A percentile compares a stretch with the other conserved stretches of the same genome.
phyloP scores from a whole-genome alignment of 257 asterid genomes.

The Solanum arcanum region DNA sequence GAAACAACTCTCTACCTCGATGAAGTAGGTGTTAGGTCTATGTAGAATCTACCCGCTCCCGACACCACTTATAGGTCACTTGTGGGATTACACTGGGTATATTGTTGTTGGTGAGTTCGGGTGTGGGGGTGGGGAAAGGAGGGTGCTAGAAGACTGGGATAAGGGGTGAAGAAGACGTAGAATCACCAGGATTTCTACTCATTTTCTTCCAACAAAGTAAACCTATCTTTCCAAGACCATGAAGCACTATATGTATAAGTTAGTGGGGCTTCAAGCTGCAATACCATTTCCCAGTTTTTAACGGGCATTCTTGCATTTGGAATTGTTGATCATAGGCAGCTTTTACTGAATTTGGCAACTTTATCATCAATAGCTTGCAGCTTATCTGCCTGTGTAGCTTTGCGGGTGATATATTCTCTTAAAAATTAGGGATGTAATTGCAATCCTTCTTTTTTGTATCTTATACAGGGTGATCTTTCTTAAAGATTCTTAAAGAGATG shows the following conservation, averaged over 20 bases:
- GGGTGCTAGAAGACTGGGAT: background rate
- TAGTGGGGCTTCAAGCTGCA: background rate
- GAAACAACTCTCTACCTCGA: background rate
- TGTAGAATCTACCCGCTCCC: background rate
- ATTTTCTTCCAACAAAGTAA: background rate
- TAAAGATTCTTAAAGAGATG: constrained; percentile 16
- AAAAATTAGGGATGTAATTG: background rate
- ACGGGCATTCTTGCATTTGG: background rate
- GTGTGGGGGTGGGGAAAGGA: background rate
- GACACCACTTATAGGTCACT: background rate
- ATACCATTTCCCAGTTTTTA: background rate
- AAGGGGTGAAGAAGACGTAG: background rate
- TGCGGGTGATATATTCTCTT: background rate
- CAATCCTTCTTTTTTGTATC: background rate
- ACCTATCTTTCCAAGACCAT: background rate
- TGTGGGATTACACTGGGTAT: background rate
- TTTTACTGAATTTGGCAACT: background rate
- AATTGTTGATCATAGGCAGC: background rate
- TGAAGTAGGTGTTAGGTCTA: background rate
- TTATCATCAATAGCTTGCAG: background rate
- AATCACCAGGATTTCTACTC: background rate
- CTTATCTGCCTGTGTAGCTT: background rate
- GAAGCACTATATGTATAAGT: background rate
- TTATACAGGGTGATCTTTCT: constrained; percentile 6
- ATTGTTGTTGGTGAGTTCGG: background rate